A percentile compares a stretch with the other conserved stretches of the same genome.
Conservation (phyloP, 108 stramenopile genomes). For the Nitzschia sp. region DNA sequence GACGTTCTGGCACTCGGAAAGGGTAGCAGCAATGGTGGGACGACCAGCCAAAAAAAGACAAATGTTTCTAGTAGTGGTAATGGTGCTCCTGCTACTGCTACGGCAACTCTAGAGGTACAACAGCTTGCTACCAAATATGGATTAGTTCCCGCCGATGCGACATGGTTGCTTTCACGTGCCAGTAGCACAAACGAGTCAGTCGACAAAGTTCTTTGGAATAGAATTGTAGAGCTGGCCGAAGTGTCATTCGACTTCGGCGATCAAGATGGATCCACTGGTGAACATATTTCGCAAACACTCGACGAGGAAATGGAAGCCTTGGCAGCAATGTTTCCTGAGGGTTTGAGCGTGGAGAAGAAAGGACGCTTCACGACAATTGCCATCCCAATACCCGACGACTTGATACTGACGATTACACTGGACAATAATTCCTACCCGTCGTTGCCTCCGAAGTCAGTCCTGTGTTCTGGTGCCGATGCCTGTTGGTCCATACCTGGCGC, state of each 20-base stretch:
- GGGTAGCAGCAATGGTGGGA: neutral
- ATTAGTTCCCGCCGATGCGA: constrained; percentile 47
- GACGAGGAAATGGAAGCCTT: constrained; percentile 75
- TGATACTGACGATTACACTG: neutral
- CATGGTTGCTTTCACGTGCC: constrained; percentile 19
- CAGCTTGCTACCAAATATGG: constrained; percentile 48
- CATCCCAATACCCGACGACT: constrained; percentile 29
- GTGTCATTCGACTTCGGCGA: constrained; percentile 3
- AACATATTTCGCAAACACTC: constrained; percentile 36
- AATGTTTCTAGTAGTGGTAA: constrained; percentile 3
- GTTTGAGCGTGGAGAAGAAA: constrained; percentile 14
- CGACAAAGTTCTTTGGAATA: constrained; percentile 45
- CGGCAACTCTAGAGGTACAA: constrained; percentile 1
- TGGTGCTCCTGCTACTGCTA: no score
- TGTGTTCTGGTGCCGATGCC: constrained; percentile 6
- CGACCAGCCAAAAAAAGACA: constrained; percentile 4
- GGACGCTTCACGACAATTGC: neutral
- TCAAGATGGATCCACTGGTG: constrained; percentile 17
- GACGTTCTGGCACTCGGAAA: constrained; percentile 46
- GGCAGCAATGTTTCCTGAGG: constrained; percentile 64
- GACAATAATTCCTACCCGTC: constrained; percentile 15
- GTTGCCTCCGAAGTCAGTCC: constrained; percentile 20
- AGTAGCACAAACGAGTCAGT: constrained; percentile 3
- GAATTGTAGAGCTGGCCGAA: constrained; percentile 26
- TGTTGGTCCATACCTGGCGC: constrained; percentile 4